Evolutionary conservation across 306 rosid genomes (phyloP).

Genomic region (Quercus mongolica): DNA sequence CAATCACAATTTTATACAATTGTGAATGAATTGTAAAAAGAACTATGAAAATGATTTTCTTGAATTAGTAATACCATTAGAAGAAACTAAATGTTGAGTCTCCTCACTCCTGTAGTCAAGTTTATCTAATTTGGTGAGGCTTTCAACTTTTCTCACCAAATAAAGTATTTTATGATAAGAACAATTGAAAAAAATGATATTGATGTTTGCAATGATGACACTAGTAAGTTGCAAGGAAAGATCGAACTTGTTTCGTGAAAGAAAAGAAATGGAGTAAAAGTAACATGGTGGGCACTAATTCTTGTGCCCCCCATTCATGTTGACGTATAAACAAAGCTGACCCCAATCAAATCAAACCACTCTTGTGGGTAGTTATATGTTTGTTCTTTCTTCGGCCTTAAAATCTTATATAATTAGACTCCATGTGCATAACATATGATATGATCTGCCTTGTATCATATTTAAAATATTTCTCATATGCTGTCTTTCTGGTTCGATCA

Average conservation of each 20-base stretch:
- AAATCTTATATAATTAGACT: background rate
- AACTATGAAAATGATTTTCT: background rate
- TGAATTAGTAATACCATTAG: background rate
- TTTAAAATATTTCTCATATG: background rate
- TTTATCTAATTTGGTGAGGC: no score
- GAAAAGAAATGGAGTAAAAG: background rate
- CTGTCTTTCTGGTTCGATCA: background rate
- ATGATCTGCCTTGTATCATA: background rate
- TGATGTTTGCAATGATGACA: background rate
- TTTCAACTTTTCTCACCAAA: no score
- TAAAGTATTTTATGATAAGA: background rate
- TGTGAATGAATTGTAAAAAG: no score
- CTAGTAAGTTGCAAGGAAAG: background rate
- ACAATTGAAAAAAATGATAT: background rate
- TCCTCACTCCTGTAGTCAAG: background rate
- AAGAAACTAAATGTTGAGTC: background rate
- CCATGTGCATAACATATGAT: background rate
- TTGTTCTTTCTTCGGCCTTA: background rate
- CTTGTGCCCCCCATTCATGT: background rate
- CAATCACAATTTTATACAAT: no score
- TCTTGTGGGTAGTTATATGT: background rate
- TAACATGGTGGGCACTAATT: slow-evolving; percentile 3
- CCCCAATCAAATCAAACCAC: background rate
- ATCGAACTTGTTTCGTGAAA: background rate
- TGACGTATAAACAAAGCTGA: background rate